phyloP scores from a whole-genome alignment of 208 protist genomes.

The Porcisia hertigi region DNA sequence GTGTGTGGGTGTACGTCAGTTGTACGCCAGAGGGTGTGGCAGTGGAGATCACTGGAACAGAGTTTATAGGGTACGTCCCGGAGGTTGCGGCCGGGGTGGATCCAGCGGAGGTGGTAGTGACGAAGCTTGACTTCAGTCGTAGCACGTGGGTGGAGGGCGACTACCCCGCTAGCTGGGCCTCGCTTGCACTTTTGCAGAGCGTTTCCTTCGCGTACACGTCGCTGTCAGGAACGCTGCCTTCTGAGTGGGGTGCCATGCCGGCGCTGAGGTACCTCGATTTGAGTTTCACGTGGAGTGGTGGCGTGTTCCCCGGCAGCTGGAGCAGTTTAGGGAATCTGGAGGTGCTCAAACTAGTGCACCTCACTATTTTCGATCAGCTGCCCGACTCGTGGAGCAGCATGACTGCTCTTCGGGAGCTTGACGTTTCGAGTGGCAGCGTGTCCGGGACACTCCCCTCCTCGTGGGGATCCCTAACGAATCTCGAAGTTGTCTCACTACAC shows the following conservation, averaged over 20 bases:
- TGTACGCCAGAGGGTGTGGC: conserved; percentile 4
- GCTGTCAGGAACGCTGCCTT: neutral
- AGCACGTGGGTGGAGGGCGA: conserved; percentile 1
- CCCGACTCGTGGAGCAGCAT: neutral
- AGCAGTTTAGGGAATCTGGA: neutral
- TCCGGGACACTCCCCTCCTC: neutral
- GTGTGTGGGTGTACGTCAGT: conserved; percentile 7
- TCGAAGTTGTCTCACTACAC: neutral
- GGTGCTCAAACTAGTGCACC: neutral
- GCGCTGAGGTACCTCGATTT: conserved; percentile 1
- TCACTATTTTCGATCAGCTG: neutral
- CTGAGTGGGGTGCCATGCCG: neutral
- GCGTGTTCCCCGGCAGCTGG: neutral
- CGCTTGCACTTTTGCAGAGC: neutral
- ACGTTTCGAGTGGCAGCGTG: neutral
- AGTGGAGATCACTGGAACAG: neutral
- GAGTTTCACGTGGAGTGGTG: neutral
- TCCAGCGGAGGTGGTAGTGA: neutral
- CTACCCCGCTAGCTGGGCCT: conserved; percentile 1
- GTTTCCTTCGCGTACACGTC: conserved; percentile 10
- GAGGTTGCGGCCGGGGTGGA: neutral
- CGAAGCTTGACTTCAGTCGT: neutral
- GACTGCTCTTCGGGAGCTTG: neutral
- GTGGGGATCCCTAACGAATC: neutral
- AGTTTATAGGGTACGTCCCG: neutral